Evolutionary conservation across 345 rosid species (phyloP).

Genomic region (Brassica rapa): DNA sequence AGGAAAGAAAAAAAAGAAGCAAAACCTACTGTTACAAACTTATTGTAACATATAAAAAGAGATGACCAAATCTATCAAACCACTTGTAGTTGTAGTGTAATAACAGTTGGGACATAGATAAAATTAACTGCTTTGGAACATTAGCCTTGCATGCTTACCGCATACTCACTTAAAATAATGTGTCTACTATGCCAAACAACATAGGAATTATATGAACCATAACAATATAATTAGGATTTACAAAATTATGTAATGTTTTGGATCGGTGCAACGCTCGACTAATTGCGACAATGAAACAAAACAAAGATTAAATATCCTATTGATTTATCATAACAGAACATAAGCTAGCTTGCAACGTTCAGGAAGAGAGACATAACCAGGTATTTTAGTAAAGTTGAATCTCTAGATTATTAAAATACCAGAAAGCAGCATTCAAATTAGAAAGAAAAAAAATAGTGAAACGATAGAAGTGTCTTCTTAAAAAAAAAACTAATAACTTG

Average conservation of each 20-base stretch:
- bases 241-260: neutral
- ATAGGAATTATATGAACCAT: neutral
- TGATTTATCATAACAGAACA: neutral
- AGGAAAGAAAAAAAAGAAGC: no score
- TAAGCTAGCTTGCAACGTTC: neutral
- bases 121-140: no score
- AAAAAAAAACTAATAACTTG: neutral
- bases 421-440: neutral
- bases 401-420: neutral
- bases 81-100: no score
- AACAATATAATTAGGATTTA: no score
- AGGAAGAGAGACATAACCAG: no score
- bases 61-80: no score
- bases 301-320: neutral
- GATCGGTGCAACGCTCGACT: neutral
- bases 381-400: no score
- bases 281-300: neutral
- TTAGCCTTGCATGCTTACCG: no score
- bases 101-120: no score
- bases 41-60: no score
- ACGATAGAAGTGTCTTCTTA: neutral
- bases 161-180: no score
- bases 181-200: neutral
- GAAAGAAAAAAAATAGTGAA: neutral
- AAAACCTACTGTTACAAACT: no score